These are phyloP conservation scores for Leishmania major DNA, from an alignment of 208 protist genomes.

Conservation along the genomic window DNA sequence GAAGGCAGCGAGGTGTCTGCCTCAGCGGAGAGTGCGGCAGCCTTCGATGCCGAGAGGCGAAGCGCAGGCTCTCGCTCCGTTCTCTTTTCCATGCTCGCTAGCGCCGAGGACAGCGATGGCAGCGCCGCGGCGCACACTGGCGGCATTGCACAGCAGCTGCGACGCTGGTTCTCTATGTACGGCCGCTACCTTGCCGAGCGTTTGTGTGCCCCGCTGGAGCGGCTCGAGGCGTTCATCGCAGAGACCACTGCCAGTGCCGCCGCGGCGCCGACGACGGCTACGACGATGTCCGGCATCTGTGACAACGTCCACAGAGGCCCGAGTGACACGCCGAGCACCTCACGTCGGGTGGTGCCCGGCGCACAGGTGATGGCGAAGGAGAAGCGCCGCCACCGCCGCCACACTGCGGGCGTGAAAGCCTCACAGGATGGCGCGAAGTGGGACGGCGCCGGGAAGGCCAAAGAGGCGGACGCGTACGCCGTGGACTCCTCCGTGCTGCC, in stretches of 20 bases:
- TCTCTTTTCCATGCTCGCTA: not conserved
- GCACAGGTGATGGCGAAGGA: constrained; percentile 21
- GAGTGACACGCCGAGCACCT: not conserved
- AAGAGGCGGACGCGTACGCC: not conserved
- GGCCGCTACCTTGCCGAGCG: constrained; percentile 4
- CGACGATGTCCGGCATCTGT: not conserved
- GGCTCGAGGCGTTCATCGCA: constrained; percentile 15
- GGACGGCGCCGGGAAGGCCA: not conserved
- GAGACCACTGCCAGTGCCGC: constrained; percentile 19
- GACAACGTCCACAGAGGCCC: constrained; percentile 4
- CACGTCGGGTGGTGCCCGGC: constrained; percentile 20
- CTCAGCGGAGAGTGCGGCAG: not conserved
- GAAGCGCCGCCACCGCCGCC: constrained; percentile 20
- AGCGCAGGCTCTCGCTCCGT: not conserved
- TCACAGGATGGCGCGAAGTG: not conserved
- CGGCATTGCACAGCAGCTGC: not conserved
- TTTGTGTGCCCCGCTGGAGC: constrained; percentile 27
- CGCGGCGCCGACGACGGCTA: not conserved
- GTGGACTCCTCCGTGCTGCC: constrained; percentile 9
- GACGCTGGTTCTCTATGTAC: constrained; percentile 11
- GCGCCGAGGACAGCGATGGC: not conserved
- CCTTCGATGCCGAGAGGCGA: not conserved
- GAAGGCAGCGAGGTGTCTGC: not conserved
- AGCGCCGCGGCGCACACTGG: not conserved
- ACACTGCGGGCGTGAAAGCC: not conserved